Evolutionary conservation across 352 stramenopile species (phyloP), one percentile per base, ranked within the genome.

Genomic region (Phytophthora syringae): DNA sequence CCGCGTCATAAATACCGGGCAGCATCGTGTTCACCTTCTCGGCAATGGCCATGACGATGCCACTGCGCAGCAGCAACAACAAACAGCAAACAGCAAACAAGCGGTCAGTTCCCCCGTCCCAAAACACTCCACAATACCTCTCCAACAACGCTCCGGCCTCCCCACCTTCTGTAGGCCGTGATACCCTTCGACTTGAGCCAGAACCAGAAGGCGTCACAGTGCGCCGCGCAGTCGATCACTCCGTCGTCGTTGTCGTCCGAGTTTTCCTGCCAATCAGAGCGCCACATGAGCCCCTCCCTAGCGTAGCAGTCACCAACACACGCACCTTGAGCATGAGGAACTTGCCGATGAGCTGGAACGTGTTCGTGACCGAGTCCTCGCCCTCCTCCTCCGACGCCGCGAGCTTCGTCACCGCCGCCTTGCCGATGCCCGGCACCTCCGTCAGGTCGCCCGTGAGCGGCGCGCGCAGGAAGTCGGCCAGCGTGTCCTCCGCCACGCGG

Each of bases 301-400:
- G 5, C 27, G 9, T 16, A 40, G 24, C 13, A 52, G 18, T n/a
- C 27, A 25, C 0, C 12, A 32, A 11, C 43, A 24, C 1, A 36
- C 79, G 43, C 50, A 92, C 83, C 81, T 94, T 94, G 34, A 95
- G 82, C 79, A 93, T 76, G 32, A 94, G 72, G 60, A 94, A 93
- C 69, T 99, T 98, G 74, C 95, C 97, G 67, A 99, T 97, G 28
- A 99, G 86, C 74, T 99, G 95, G 82, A 98, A 99, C n/a, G 97
- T 99, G 86, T 98, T 99, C 32, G 89, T 95, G 48, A 99, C 82
- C 42, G 82, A 75, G 28, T 99, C 93, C 37, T 72, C 60, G 16
- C 70, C 78, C 18, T 97, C 86, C 18, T 97, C 86, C 13, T 97
- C 91, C 20, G 80, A 74, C 0, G 81, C 79, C 0, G 78, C 77